Conservation (phyloP, 495 filamentous ascomycete genomes). For the Chaetomium fimeti region DNA sequence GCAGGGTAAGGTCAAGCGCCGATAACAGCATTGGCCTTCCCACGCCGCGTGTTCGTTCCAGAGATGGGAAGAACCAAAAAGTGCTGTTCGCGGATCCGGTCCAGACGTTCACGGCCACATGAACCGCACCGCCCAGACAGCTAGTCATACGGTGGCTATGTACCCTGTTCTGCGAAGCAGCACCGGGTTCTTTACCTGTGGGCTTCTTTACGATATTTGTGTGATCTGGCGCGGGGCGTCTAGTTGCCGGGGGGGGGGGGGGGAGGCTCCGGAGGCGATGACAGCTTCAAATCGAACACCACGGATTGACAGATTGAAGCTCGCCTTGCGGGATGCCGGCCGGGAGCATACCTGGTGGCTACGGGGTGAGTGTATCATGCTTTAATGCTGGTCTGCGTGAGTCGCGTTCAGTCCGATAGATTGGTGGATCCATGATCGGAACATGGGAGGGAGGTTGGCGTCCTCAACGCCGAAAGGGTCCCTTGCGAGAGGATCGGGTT, state of each 20-base stretch:
- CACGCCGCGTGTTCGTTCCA: slow-evolving; percentile 4
- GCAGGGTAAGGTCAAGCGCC: slow-evolving; percentile 20
- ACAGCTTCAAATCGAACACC: slow-evolving; percentile 16
- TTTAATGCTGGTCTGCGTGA: not conserved
- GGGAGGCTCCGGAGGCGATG: not conserved
- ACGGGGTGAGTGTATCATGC: slow-evolving; percentile 33
- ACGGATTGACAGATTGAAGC: slow-evolving; percentile 13
- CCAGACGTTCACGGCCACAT: slow-evolving; percentile 16
- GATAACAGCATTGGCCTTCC: slow-evolving; percentile 20
- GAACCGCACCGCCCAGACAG: not conserved
- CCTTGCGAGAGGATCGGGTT: slow-evolving; percentile 25
- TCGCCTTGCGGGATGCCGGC: slow-evolving; percentile 36
- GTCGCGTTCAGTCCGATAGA: not conserved
- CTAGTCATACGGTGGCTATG: not conserved
- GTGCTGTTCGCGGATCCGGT: slow-evolving; percentile 6
- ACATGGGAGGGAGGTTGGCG: not conserved
- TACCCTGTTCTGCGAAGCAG: not conserved
- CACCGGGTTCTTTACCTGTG: not conserved
- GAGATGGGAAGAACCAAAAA: slow-evolving; percentile 11
- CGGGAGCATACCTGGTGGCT: slow-evolving; percentile 37
- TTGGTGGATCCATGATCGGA: not conserved
- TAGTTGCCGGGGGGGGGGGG: too few species aligned
- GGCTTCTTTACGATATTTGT: not conserved
- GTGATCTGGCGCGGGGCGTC: not conserved
- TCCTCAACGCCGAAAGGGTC: not conserved